Conservation (phyloP, 345 rosid species). For the Pseudoturritis turrita region DNA sequence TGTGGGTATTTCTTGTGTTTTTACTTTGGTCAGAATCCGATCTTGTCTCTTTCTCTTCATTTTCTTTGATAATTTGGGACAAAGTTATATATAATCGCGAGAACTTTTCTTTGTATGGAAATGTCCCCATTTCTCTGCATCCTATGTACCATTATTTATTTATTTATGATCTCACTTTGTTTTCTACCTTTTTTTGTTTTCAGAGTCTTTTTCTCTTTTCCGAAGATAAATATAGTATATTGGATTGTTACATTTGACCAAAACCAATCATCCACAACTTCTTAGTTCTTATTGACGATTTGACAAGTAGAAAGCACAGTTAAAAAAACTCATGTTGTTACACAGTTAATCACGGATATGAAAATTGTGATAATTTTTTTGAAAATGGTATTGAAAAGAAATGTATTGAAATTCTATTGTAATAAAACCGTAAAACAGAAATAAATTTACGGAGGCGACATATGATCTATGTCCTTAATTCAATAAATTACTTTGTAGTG, state of each 20-base stretch:
- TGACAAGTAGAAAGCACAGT: not conserved
- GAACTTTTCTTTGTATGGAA: slow-evolving; percentile 1
- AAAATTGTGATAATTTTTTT: too few relatives aligned
- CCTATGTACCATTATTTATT: not conserved
- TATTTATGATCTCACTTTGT: not conserved
- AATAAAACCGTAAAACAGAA: too few relatives aligned
- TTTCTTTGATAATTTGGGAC: not conserved
- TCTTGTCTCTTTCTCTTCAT: slow-evolving; percentile 24
- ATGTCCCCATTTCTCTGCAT: not conserved
- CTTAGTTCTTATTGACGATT: not conserved
- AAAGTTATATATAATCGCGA: not conserved
- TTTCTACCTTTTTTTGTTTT: not conserved
- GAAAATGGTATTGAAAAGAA: too few relatives aligned
- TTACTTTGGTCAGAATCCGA: slow-evolving; percentile 15
- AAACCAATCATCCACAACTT: slow-evolving; percentile 12
- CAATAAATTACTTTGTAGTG: too few relatives aligned
- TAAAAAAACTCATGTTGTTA: too few relatives aligned
- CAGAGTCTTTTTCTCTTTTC: not conserved
- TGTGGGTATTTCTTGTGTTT: slow-evolving; percentile 28
- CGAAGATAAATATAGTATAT: not conserved
- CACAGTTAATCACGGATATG: too few relatives aligned
- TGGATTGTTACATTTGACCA: slow-evolving; percentile 19
- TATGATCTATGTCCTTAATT: too few relatives aligned
- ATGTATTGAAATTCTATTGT: too few relatives aligned
- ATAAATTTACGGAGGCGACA: too few relatives aligned